Evolutionary conservation across 2,329 filamentous ascomycete genomes (phyloP).

Genomic region (Phaeophleospora eucalypticola): DNA sequence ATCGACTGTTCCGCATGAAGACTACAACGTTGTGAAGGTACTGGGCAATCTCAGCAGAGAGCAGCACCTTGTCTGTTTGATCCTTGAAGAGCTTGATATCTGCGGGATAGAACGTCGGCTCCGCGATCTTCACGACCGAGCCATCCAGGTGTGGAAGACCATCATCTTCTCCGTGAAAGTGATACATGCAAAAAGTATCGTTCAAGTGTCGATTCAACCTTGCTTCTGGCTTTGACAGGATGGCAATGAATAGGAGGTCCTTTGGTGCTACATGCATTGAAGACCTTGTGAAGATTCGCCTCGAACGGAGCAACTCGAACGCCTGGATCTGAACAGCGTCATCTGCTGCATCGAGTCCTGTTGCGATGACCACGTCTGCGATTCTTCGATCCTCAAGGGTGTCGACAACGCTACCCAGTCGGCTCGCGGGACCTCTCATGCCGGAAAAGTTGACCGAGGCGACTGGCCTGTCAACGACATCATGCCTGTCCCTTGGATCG

Average conservation of each 20-base stretch:
- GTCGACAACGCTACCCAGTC: constrained; percentile 20
- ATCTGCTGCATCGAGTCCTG: constrained; percentile 70
- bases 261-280: constrained; percentile 70
- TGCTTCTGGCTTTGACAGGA: constrained; percentile 43
- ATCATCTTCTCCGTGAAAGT: constrained; percentile 70
- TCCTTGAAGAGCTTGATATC: constrained; percentile 58
- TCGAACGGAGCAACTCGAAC: constrained; percentile 71
- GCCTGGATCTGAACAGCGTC: constrained; percentile 77
- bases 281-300: constrained; percentile 70
- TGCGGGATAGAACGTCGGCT: constrained; percentile 20
- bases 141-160: constrained; percentile 71
- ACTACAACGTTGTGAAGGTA: constrained; percentile 86
- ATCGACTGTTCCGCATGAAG: constrained; percentile 83
- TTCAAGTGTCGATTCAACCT: constrained; percentile 52
- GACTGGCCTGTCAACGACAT: constrained; percentile 3
- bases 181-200: constrained; percentile 82
- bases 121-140: constrained; percentile 35
- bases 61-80: constrained; percentile 55
- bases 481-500: constrained; percentile 2
- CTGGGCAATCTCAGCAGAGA: constrained; percentile 72
- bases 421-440: constrained; percentile 9
- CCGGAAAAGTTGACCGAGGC: constrained; percentile 15
- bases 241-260: constrained; percentile 73
- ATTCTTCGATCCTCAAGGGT: constrained; percentile 54
- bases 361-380: constrained; percentile 78